Conservation (phyloP, 352 stramenopile genomes). For the Blastocystis sp. region DNA sequence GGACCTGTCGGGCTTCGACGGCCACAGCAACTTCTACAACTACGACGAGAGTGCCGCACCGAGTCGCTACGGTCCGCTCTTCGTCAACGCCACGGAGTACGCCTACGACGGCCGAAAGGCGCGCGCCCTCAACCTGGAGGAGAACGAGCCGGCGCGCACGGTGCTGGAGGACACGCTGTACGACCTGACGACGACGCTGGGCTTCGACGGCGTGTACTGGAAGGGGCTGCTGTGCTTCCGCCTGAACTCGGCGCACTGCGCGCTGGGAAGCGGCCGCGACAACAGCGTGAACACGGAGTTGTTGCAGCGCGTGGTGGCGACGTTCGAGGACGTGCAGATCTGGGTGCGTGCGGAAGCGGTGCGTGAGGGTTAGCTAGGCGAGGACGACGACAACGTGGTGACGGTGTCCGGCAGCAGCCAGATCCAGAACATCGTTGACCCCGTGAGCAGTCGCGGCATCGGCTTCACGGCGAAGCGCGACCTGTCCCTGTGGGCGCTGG, state of each 20-base stretch:
- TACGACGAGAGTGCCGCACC: constrained; percentile 2
- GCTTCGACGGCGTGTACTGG: constrained; percentile 47
- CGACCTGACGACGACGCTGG: not conserved
- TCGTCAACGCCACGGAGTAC: not conserved
- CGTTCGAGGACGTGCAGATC: not conserved
- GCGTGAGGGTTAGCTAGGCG: constrained; percentile 25
- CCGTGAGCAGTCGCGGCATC: not conserved
- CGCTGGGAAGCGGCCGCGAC: not conserved
- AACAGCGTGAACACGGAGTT: not conserved
- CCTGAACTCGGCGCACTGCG: not conserved
- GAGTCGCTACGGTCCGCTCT: not conserved
- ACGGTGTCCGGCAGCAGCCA: not conserved
- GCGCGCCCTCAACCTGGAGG: not conserved
- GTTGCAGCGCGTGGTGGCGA: not conserved
- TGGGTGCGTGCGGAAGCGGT: not conserved
- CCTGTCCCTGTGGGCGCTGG: not conserved
- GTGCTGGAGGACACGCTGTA: not conserved
- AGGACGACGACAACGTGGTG: constrained; percentile 53
- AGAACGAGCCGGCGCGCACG: not conserved
- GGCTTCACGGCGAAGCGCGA: constrained; percentile 45
- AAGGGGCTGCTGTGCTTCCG: constrained; percentile 31
- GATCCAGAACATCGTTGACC: constrained; percentile 40
- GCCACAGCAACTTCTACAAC: constrained; percentile 18
- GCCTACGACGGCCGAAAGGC: not conserved
- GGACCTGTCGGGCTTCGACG: constrained; percentile 38